A percentile compares a stretch with the other conserved stretches of the same genome.
Conservation (phyloP, 352 stramenopile genomes). For the Globisporangium rhizosaccharum region DNA sequence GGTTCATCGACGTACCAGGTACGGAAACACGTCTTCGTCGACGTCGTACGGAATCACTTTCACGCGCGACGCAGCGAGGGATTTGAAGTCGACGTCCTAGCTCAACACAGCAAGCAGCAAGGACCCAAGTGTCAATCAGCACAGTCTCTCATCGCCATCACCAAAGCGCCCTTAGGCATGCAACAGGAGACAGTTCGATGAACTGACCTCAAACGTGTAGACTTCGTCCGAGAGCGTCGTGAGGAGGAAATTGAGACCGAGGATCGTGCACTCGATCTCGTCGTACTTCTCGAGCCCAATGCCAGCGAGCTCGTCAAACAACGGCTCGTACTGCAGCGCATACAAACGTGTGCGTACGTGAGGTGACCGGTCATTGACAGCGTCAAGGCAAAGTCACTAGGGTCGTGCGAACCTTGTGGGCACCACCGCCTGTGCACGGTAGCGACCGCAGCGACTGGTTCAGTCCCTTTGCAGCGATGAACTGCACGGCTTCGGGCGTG, state of each 20-base stretch:
- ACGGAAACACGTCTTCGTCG: slow-evolving; percentile 79
- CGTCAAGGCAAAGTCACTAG: background rate
- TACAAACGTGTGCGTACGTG: background rate
- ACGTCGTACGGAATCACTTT: slow-evolving; percentile 77
- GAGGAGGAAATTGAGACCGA: slow-evolving; percentile 96
- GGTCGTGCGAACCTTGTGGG: slow-evolving; percentile 62
- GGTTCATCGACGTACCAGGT: slow-evolving; percentile 43
- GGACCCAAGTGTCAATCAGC: too few species aligned
- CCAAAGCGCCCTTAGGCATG: background rate
- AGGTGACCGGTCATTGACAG: background rate
- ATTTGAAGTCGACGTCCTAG: slow-evolving; percentile 78
- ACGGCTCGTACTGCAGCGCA: slow-evolving; percentile 46
- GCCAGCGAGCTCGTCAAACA: slow-evolving; percentile 71
- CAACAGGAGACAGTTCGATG: background rate
- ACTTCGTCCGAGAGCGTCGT: slow-evolving; percentile 95
- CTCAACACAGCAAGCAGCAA: too few species aligned
- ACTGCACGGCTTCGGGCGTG: slow-evolving; percentile 70
- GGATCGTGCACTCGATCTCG: slow-evolving; percentile 96
- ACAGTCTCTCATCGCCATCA: background rate
- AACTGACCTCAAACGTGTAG: slow-evolving; percentile 93
- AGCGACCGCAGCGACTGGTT: slow-evolving; percentile 77
- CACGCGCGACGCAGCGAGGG: slow-evolving; percentile 63
- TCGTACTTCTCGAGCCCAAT: slow-evolving; percentile 84
- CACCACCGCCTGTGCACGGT: slow-evolving; percentile 76
- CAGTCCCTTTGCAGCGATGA: slow-evolving; percentile 68